phyloP scores from a whole-genome alignment of 108 stramenopile genomes.

The Nannochloropsis salina region DNA sequence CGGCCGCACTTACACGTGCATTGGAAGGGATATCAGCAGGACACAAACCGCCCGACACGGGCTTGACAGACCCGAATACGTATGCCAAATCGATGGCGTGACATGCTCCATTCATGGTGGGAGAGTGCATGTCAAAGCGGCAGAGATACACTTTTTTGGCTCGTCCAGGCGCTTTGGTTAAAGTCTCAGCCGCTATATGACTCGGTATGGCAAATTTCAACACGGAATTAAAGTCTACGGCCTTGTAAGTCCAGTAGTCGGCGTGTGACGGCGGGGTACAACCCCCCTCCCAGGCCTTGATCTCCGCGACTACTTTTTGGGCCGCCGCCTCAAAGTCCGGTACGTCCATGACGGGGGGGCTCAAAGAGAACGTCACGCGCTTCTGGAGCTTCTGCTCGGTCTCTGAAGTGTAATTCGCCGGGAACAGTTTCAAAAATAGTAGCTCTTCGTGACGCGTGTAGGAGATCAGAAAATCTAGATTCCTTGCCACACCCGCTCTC shows the following conservation, averaged over 20 bases:
- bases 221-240: background rate
- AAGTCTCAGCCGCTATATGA: background rate
- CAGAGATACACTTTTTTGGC: background rate
- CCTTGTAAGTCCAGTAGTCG: slow-evolving; percentile 5
- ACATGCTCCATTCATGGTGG: background rate
- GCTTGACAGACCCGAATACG: background rate
- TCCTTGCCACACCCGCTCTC: background rate
- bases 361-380: background rate
- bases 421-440: background rate
- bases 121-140: slow-evolving; percentile 19
- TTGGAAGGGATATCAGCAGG: background rate
- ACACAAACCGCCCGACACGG: background rate
- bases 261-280: background rate
- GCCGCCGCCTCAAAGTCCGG: background rate
- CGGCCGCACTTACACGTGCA: background rate
- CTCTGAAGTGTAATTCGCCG: background rate
- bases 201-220: background rate
- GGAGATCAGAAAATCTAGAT: slow-evolving; percentile 15
- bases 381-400: background rate
- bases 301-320: background rate
- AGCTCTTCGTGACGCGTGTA: background rate
- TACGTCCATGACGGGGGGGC: slow-evolving; percentile 13
- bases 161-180: background rate
- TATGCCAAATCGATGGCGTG: slow-evolving; percentile 8
- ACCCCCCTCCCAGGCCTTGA: slow-evolving; percentile 1